A percentile compares a stretch with the other conserved stretches of the same genome.
Conservation (phyloP, 2,329 filamentous ascomycete species). For the Trichoderma polysporum region DNA sequence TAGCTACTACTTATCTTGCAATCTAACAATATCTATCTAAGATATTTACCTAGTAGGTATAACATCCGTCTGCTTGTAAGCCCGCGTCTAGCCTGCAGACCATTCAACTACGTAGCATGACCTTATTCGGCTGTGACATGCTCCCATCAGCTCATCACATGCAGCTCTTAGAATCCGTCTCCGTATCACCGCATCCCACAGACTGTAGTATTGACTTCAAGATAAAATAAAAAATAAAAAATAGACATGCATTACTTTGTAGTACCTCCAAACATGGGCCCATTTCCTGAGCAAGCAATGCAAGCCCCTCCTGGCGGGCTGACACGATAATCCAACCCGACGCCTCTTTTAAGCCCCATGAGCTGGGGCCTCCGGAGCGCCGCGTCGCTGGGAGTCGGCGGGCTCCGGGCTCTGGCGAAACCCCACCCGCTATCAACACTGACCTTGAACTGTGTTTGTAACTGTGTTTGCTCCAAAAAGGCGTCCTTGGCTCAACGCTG, state of each 20-base stretch:
- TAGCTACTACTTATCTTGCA: neutral
- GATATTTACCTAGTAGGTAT: neutral
- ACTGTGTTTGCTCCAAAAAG: neutral
- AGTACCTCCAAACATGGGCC: neutral
- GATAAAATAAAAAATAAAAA: too few species aligned
- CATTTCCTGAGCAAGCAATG: neutral
- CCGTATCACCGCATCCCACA: neutral
- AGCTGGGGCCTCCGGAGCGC: conserved; percentile 16
- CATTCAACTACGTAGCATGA: neutral
- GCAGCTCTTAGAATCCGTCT: neutral
- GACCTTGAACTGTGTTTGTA: neutral
- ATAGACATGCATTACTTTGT: too few species aligned
- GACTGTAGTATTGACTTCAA: neutral
- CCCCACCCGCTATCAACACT: neutral
- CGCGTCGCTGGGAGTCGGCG: conserved; percentile 31
- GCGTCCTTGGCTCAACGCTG: neutral
- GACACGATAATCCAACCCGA: neutral
- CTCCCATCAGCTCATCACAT: conserved; percentile 4
- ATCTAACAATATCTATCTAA: neutral
- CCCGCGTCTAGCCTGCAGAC: neutral
- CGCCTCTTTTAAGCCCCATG: too few species aligned
- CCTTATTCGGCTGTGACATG: neutral
- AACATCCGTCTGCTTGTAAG: too few species aligned
- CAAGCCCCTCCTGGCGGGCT: neutral
- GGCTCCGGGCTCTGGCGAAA: conserved; percentile 27